phyloP scores from a whole-genome alignment of 2,329 filamentous ascomycete genomes.

The Geosmithia morbida region DNA sequence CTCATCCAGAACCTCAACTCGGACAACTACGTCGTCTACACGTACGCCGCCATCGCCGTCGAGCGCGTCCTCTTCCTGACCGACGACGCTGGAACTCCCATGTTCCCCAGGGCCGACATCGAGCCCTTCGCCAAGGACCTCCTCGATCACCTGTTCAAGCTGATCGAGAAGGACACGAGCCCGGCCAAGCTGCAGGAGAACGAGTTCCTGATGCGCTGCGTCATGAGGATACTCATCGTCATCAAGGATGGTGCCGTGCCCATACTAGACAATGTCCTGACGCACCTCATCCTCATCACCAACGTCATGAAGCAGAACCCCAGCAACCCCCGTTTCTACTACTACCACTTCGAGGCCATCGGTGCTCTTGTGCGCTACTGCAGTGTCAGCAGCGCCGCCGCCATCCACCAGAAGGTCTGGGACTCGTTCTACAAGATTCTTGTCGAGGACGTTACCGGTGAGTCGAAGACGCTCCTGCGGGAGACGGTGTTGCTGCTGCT shows the following conservation, averaged over 20 bases:
- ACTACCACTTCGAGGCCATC: conserved; percentile 92
- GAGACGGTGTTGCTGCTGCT: too few relatives aligned
- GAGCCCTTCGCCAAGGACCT: conserved; percentile 74
- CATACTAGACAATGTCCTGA: conserved; percentile 64
- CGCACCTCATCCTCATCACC: conserved; percentile 78
- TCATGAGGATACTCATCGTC: conserved; percentile 94
- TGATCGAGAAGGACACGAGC: conserved; percentile 73
- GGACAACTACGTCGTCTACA: conserved; percentile 91
- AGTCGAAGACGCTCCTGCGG: too few relatives aligned
- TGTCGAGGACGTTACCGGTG: conserved; percentile 66
- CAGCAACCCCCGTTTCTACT: conserved; percentile 95
- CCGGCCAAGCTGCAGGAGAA: conserved; percentile 96
- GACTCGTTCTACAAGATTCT: conserved; percentile 70
- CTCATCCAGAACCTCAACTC: conserved; percentile 85
- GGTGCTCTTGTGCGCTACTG: conserved; percentile 70
- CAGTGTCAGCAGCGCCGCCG: conserved; percentile 48
- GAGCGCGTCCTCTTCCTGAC: conserved; percentile 80
- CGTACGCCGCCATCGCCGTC: conserved; percentile 92
- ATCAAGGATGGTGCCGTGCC: conserved; percentile 68
- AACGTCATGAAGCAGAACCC: conserved; percentile 88
- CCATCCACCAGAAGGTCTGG: conserved; percentile 72
- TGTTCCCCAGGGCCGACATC: conserved; percentile 71
- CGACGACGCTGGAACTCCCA: conserved; percentile 57
- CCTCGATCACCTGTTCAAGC: conserved; percentile 74
- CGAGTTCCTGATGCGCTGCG: conserved; percentile 95